Evolutionary conservation across 192 early-diverging fungal species (phyloP).

Genomic region (Physocladia obscura): DNA sequence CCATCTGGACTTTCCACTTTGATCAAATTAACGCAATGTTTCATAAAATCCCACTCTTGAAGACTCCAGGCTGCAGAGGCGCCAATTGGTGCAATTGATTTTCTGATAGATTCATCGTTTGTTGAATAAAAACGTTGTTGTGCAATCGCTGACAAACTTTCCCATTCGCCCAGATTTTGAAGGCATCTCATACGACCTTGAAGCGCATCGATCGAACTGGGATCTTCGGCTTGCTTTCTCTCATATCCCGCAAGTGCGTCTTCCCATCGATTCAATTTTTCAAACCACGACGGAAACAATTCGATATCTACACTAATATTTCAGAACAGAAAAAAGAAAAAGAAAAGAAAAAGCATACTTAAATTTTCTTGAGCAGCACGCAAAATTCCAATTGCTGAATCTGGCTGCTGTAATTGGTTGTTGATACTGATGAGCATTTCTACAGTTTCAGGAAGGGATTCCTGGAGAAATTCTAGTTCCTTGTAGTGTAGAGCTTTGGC

Average conservation of each 20-base stretch:
- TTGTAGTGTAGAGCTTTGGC: slow-evolving; percentile 99
- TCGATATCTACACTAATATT: slow-evolving; percentile 57
- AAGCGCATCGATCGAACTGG: slow-evolving; percentile 73
- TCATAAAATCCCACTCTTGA: slow-evolving; percentile 84
- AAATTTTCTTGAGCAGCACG: slow-evolving; percentile 80
- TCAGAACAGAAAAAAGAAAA: slow-evolving; percentile 1
- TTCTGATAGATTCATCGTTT: slow-evolving; percentile 58
- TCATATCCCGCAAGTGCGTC: slow-evolving; percentile 88
- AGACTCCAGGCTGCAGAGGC: slow-evolving; percentile 93
- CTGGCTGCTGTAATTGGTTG: slow-evolving; percentile 90
- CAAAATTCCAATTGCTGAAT: slow-evolving; percentile 93
- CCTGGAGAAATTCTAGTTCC: slow-evolving; percentile 87
- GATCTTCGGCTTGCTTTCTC: slow-evolving; percentile 72
- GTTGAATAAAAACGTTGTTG: slow-evolving; percentile 67
- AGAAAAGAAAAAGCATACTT: background rate
- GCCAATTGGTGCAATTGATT: slow-evolving; percentile 80
- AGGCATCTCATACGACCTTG: slow-evolving; percentile 87
- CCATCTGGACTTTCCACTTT: slow-evolving; percentile 76
- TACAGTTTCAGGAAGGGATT: slow-evolving; percentile 80
- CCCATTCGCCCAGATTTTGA: slow-evolving; percentile 92
- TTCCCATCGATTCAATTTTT: slow-evolving; percentile 91
- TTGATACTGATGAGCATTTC: slow-evolving; percentile 92
- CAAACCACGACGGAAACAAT: slow-evolving; percentile 88
- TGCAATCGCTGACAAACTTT: slow-evolving; percentile 71
- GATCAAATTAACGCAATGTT: slow-evolving; percentile 82